Base-by-base conservation (phyloP, 2,329 filamentous ascomycete species). In the Ophiocordyceps unilateralis region DNA sequence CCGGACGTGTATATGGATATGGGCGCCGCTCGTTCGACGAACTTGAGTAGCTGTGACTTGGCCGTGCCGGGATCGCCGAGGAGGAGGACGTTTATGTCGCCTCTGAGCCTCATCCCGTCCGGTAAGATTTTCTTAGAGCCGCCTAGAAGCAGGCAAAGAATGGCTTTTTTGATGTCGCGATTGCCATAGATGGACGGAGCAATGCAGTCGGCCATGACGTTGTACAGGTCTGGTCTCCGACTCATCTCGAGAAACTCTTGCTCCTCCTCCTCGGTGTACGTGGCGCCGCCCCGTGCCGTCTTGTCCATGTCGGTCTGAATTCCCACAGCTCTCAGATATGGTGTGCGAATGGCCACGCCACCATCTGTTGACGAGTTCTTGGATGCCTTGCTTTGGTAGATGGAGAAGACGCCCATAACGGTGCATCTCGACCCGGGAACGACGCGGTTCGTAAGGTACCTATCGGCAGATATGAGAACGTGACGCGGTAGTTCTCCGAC, bases 1-100 rank as follows among this genome's bases (percentile, higher is more conserved):
- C 91, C 91, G 5, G 91, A 98, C 0, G 91, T 98, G 66, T 98
- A 98, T 52, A 98, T 95, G 34, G 91, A 89, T 48, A 96, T 95
- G 2, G 91, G 91, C 2, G 91, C 84, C 7, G 84, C 89, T 59
- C 93, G 93, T 58, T 96, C 88, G 6, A 96, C 91, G 56, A 96
- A 98, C 59, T 98, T 98, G 36, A 98, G 68, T 7, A 98, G 68
- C 60, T 98, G 91, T 8, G 91, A 98, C 61, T 98, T 98, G 45
- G 91, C 91, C 1, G 91, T 98, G 76, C 91, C 91, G 1, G 91
- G 91, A 50, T 98, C 91, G 74, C 91, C 91, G 21, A 98, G 81
- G 22, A 98, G 74, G 12, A 98, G 74, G 4, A 98, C 89, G 60
- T 98, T 98, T 62, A 98, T 98, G 55, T 98, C 91, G 54, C 91